Percentiles rank a stretch among this genome's conserved stretches.
Evolutionary conservation across 257 asterid genomes (phyloP).

Genomic region (Lycium ferocissimum): DNA sequence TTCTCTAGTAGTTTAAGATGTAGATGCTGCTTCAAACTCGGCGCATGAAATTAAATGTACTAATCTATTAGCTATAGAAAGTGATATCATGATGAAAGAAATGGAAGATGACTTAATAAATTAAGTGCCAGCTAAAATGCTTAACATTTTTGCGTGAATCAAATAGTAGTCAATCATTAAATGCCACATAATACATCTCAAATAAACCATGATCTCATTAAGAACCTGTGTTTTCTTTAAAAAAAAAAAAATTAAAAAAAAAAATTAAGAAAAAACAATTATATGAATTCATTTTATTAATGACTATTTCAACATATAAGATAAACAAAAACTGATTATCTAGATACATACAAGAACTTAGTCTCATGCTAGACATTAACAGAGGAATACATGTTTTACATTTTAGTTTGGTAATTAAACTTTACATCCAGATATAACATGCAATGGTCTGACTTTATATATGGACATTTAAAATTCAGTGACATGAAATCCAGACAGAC

Average conservation of each 20-base stretch:
- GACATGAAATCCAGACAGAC: neutral
- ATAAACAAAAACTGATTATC: neutral
- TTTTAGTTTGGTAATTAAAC: neutral
- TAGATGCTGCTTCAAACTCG: neutral
- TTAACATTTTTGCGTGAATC: neutral
- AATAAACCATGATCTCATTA: neutral
- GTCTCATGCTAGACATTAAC: neutral
- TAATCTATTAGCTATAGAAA: slow-evolving; percentile 5
- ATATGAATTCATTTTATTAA: neutral
- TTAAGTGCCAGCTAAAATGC: neutral
- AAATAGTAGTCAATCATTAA: neutral
- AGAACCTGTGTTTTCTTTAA: neutral
- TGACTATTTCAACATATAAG: neutral
- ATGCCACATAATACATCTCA: neutral
- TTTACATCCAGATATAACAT: neutral
- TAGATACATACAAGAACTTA: neutral
- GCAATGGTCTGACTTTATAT: neutral
- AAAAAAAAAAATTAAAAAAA: no score
- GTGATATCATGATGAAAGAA: neutral
- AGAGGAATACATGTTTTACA: neutral
- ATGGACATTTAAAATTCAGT: neutral
- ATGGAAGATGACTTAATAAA: neutral
- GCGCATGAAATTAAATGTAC: neutral
- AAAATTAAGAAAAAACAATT: no score
- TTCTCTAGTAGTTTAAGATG: neutral